A percentile compares a stretch with the other conserved stretches of the same genome.
These are phyloP conservation scores for Sesbania bispinosa DNA, from an alignment of 306 rosid species.

Conservation along the genomic window DNA sequence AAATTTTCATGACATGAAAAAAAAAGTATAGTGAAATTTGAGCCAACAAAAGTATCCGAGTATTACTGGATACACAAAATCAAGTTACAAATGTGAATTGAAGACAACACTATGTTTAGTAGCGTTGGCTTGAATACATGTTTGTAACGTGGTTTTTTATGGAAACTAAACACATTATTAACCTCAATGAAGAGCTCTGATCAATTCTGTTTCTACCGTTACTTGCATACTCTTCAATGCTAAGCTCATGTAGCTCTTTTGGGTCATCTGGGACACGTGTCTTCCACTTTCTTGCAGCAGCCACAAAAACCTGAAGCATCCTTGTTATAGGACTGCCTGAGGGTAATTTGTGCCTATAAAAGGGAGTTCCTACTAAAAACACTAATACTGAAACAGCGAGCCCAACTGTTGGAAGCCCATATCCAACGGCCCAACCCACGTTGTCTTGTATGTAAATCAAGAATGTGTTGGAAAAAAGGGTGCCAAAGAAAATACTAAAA, in stretches of 20 bases:
- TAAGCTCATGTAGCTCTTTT: constrained; percentile 65
- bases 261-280: constrained; percentile 47
- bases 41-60: too few relatives aligned
- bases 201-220: constrained; percentile 41
- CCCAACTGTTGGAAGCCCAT: constrained; percentile 76
- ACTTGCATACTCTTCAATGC: constrained; percentile 40
- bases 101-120: too few relatives aligned
- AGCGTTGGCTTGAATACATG: too few relatives aligned
- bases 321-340: constrained; percentile 65
- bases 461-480: constrained; percentile 64
- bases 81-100: too few relatives aligned
- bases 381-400: constrained; percentile 56
- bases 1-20: not conserved
- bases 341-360: constrained; percentile 74
- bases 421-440: constrained; percentile 71
- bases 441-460: constrained; percentile 75
- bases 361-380: constrained; percentile 56
- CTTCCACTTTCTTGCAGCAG: constrained; percentile 58
- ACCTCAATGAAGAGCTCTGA: constrained; percentile 55
- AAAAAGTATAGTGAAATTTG: not conserved
- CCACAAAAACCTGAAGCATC: constrained; percentile 58
- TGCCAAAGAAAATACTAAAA: constrained; percentile 66
- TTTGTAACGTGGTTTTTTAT: too few relatives aligned
- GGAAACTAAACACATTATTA: too few relatives aligned
- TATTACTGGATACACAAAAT: too few relatives aligned